Evolutionary conservation across 2,329 filamentous ascomycete genomes (phyloP).

Genomic region (Talaromyces sp.): DNA sequence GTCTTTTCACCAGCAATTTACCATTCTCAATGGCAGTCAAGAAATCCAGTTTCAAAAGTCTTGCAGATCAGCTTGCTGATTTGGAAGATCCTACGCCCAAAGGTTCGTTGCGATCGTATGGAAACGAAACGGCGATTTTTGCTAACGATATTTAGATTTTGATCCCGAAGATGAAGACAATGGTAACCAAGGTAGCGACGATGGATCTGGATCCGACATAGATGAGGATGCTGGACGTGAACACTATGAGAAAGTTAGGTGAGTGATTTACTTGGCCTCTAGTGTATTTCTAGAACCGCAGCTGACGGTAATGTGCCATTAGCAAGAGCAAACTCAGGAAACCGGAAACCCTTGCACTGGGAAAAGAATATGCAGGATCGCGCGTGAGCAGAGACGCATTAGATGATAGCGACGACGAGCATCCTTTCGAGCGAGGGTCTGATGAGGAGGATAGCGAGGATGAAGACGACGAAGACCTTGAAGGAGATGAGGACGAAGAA

Average conservation of each 20-base stretch:
- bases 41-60: slow-evolving; percentile 31
- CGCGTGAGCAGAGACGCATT: slow-evolving; percentile 68
- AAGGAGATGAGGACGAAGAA: slow-evolving; percentile 19
- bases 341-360: slow-evolving; percentile 65
- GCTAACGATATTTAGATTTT: slow-evolving; percentile 56
- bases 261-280: slow-evolving; percentile 26
- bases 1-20: background rate
- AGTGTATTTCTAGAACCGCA: background rate
- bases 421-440: slow-evolving; percentile 37
- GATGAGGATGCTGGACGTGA: slow-evolving; percentile 65
- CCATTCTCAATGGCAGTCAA: background rate
- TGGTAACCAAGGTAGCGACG: slow-evolving; percentile 54
- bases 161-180: slow-evolving; percentile 71
- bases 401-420: slow-evolving; percentile 51
- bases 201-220: slow-evolving; percentile 48
- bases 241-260: slow-evolving; percentile 79
- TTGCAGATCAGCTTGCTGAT: slow-evolving; percentile 60
- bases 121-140: background rate
- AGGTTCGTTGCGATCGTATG: slow-evolving; percentile 47
- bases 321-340: slow-evolving; percentile 81
- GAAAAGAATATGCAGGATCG: slow-evolving; percentile 75
- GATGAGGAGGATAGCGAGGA: slow-evolving; percentile 35
- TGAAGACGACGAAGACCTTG: slow-evolving; percentile 27
- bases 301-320: slow-evolving; percentile 48
- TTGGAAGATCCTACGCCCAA: slow-evolving; percentile 60